Percentiles rank a stretch among this genome's conserved stretches.
These are phyloP conservation scores for Acer yangbiense DNA, from an alignment of 345 rosid species.

Conservation along the genomic window DNA sequence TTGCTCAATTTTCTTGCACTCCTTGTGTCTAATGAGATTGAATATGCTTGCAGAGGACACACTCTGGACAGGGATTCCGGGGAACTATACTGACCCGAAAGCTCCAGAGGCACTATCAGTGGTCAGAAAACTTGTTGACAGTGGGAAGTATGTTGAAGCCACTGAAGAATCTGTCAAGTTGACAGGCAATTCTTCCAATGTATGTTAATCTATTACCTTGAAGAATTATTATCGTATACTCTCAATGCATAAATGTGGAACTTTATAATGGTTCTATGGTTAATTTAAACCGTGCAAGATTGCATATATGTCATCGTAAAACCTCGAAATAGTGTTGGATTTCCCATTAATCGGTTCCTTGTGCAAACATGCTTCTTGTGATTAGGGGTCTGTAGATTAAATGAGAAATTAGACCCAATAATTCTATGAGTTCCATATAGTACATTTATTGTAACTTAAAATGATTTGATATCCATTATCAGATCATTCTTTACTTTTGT, in stretches of 20 bases:
- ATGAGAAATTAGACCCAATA: background rate
- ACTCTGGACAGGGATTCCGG: conserved; percentile 88
- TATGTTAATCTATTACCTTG: conserved; percentile 32
- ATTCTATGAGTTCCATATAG: background rate
- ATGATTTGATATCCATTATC: background rate
- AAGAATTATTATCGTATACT: background rate
- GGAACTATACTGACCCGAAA: conserved; percentile 62
- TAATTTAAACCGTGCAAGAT: background rate
- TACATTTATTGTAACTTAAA: background rate
- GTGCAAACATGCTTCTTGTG: background rate
- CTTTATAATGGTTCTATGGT: background rate
- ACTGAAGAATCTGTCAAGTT: conserved; percentile 61
- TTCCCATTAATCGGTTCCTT: background rate
- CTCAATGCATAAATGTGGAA: background rate
- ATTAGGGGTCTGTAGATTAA: background rate
- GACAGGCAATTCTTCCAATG: conserved; percentile 67
- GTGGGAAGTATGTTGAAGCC: conserved; percentile 65
- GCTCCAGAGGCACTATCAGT: conserved; percentile 60
- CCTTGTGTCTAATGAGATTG: conserved; percentile 6
- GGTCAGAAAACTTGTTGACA: conserved; percentile 78
- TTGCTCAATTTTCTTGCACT: background rate
- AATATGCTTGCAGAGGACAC: conserved; percentile 68
- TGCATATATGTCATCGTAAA: background rate
- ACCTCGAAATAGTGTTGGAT: background rate
- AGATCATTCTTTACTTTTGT: background rate